These are phyloP conservation scores for Lichtheimia corymbifera DNA, from an alignment of 371 early-diverging fungal species.

Conservation along the genomic window DNA sequence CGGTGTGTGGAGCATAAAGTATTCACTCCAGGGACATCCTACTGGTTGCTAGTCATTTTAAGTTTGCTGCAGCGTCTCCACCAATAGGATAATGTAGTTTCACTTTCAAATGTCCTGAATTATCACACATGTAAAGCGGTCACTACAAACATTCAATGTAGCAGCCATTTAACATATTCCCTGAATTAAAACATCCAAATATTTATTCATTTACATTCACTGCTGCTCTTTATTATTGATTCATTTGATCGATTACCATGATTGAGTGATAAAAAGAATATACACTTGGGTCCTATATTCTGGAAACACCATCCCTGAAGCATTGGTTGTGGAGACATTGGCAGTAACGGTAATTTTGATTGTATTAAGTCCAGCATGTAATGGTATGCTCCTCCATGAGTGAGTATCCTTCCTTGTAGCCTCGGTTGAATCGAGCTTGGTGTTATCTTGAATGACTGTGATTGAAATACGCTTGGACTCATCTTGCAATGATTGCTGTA, in stretches of 20 bases:
- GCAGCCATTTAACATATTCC: too few relatives aligned
- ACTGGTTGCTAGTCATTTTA: too few relatives aligned
- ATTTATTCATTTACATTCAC: too few relatives aligned
- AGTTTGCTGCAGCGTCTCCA: too few relatives aligned
- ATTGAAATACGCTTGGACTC: constrained; percentile 30
- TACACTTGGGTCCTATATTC: constrained; percentile 41
- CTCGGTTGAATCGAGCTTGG: constrained; percentile 24
- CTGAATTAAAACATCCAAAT: too few relatives aligned
- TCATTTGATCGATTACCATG: constrained; percentile 18
- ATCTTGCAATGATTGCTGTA: constrained; percentile 18
- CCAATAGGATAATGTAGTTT: too few relatives aligned
- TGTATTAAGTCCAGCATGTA: constrained; percentile 29
- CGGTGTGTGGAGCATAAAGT: too few relatives aligned
- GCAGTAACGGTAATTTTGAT: constrained; percentile 40
- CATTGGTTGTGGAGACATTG: constrained; percentile 25
- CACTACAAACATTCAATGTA: too few relatives aligned
- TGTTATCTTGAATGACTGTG: constrained; percentile 34
- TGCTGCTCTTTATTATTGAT: too few relatives aligned
- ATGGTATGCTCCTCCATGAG: constrained; percentile 26
- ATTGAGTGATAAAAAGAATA: constrained; percentile 36
- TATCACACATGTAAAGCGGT: too few relatives aligned
- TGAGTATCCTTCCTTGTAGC: constrained; percentile 9
- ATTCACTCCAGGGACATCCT: too few relatives aligned
- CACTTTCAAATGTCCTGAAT: too few relatives aligned
- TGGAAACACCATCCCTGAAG: constrained; percentile 21